phyloP scores from a whole-genome alignment of 2,329 filamentous ascomycete genomes.

The Diaporthe helianthi region DNA sequence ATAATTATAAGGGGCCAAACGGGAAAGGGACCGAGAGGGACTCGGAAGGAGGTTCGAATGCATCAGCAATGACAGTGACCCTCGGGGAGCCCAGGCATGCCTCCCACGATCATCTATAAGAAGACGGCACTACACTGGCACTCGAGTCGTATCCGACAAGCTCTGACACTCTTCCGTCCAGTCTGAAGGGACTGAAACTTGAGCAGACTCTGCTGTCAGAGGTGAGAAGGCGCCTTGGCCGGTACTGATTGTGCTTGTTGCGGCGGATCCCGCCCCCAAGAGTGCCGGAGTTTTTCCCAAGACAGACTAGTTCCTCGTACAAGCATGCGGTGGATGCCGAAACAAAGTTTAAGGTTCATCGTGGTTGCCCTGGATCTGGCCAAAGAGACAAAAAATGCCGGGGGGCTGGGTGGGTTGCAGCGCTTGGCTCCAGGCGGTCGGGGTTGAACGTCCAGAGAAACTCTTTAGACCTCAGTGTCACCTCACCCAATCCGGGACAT shows the following conservation, averaged over 20 bases:
- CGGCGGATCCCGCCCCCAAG: too few relatives aligned
- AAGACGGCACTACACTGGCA: background rate
- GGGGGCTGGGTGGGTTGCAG: constrained; percentile 2
- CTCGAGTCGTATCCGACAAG: background rate
- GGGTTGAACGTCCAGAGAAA: background rate
- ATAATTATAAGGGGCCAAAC: background rate
- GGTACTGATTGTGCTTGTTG: background rate
- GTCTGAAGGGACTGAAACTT: background rate
- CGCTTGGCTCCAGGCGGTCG: background rate
- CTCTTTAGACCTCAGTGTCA: too few relatives aligned
- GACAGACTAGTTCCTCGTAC: background rate
- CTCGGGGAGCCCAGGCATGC: too few relatives aligned
- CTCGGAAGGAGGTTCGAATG: background rate
- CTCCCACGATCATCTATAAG: background rate
- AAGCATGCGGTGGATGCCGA: background rate
- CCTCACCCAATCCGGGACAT: background rate
- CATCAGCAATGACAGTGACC: too few relatives aligned
- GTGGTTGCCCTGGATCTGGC: background rate
- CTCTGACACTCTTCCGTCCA: background rate
- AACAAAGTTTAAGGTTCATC: constrained; percentile 7
- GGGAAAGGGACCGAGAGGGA: too few relatives aligned
- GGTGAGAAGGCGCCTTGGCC: background rate
- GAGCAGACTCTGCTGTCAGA: background rate
- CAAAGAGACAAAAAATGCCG: too few relatives aligned
- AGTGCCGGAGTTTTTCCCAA: background rate